Evolutionary conservation across 352 stramenopile genomes (phyloP), one percentile per base, ranked within the genome.

Genomic region (Phytophthora multivora): DNA sequence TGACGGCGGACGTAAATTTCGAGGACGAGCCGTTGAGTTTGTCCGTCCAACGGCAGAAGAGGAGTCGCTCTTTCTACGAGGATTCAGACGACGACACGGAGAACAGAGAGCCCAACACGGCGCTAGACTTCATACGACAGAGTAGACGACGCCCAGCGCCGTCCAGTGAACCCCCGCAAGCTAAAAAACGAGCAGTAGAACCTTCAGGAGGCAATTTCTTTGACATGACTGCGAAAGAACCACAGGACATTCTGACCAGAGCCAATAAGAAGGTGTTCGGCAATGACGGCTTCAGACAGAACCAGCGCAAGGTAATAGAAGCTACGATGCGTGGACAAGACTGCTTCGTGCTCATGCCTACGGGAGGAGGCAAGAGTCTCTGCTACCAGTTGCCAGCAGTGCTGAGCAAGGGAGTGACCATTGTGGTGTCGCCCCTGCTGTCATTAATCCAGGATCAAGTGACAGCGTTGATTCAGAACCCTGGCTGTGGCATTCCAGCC

Each of bases 391-490:
- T 91, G 1, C 83, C 83, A 12, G 83, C 83, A 0, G 74, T 93
- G 21, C 66, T 93, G 0, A 79, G 76, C 2, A 68, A 73, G 0
- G 82, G 87, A 10, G 75, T 99, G 31, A 98, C 95, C 0, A 79
- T 99, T 31, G 95, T 98, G 1, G 85, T 98, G 49, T 98, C 91
- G 2, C 95, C 95, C 16, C 58, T 99, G 36, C 56, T 98, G 13
- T 98, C 93, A 31, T 73, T 99, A 5, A 98, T 98, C 36, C 79
- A 96, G 48, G 95, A 99, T 73, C 96, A 99, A 69, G 84, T 96
- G 16, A 95, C 77, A 11, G 74, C 82, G 28, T 66, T 94, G 45
- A 84, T 93, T 40, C 75, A 82, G 9, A 94, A 95, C 40, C 71
- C 57, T 8, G 51, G 48, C 2, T 80, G 75, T 39, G 84, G 81